These are phyloP conservation scores for Dactylellina haptotyla DNA, from an alignment of 2,329 filamentous ascomycete genomes.

Conservation along the genomic window DNA sequence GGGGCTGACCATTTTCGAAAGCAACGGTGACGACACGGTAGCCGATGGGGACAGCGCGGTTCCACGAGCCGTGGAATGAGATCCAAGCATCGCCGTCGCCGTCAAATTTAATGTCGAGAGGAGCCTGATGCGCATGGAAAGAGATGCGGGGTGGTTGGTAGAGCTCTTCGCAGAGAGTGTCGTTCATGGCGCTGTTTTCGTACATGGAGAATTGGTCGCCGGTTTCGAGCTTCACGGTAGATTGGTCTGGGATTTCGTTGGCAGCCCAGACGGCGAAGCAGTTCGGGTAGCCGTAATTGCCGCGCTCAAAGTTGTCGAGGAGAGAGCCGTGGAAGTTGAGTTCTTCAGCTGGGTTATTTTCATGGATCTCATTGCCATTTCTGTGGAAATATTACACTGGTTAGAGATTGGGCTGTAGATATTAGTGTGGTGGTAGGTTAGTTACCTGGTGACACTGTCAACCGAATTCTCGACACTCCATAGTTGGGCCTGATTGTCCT, in stretches of 20 bases:
- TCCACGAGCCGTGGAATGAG: conserved; percentile 78
- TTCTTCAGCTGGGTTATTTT: conserved; percentile 76
- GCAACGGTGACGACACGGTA: conserved; percentile 61
- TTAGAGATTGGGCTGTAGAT: neutral
- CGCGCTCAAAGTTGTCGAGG: conserved; percentile 62
- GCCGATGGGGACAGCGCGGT: conserved; percentile 61
- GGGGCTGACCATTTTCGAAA: conserved; percentile 57
- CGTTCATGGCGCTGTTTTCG: conserved; percentile 62
- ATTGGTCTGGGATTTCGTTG: conserved; percentile 62
- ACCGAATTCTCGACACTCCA: conserved; percentile 76
- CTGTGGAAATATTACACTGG: neutral
- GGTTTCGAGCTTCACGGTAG: conserved; percentile 62
- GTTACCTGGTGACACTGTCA: conserved; percentile 69
- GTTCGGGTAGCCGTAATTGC: conserved; percentile 72
- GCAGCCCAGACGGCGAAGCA: conserved; percentile 76
- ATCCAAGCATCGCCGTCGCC: conserved; percentile 69
- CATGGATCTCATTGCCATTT: conserved; percentile 69
- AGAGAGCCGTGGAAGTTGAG: conserved; percentile 76
- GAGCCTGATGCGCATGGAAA: conserved; percentile 75
- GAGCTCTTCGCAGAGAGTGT: conserved; percentile 63
- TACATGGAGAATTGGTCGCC: conserved; percentile 67
- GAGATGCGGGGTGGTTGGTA: conserved; percentile 67
- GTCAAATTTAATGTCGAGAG: conserved; percentile 76
- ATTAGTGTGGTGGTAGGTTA: neutral
- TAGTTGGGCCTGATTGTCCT: conserved; percentile 66